Conservation (phyloP, 768 basidiomycete genomes). For the Termitomyces sp. region DNA sequence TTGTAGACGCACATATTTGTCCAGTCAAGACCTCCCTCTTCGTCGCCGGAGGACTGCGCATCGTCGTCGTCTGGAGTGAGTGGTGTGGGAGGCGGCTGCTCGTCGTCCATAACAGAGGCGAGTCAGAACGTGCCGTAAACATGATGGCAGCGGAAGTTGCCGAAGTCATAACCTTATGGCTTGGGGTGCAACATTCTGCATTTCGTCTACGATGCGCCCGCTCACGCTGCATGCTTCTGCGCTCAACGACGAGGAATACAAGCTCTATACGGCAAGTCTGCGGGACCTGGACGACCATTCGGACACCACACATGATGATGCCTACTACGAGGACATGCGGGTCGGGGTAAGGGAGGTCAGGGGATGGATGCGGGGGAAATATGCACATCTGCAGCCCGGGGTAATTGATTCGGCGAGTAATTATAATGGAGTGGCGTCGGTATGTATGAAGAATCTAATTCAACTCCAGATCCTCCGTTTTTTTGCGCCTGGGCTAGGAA, state of each 20-base stretch:
- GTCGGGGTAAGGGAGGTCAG: slow-evolving; percentile 63
- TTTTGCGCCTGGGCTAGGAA: slow-evolving; percentile 51
- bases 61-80: slow-evolving; percentile 30
- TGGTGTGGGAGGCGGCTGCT: not conserved
- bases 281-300: slow-evolving; percentile 36
- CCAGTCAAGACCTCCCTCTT: slow-evolving; percentile 77
- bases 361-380: slow-evolving; percentile 73
- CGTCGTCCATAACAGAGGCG: slow-evolving; percentile 3
- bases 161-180: slow-evolving; percentile 1
- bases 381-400: slow-evolving; percentile 42
- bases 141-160: slow-evolving; percentile 4
- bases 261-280: slow-evolving; percentile 57
- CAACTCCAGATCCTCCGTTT: slow-evolving; percentile 52
- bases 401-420: slow-evolving; percentile 51
- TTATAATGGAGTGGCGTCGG: not conserved
- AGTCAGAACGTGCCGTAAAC: not conserved
- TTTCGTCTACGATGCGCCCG: slow-evolving; percentile 39
- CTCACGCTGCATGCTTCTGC: slow-evolving; percentile 70
- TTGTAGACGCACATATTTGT: slow-evolving; percentile 52
- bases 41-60: slow-evolving; percentile 44
- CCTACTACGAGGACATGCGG: slow-evolving; percentile 45
- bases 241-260: slow-evolving; percentile 68
- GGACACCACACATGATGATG: slow-evolving; percentile 29
- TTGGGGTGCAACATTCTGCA: not conserved
- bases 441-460: not conserved